Conservation (phyloP, 1,284 basidiomycete genomes). For the Cystobasidium sp. region DNA sequence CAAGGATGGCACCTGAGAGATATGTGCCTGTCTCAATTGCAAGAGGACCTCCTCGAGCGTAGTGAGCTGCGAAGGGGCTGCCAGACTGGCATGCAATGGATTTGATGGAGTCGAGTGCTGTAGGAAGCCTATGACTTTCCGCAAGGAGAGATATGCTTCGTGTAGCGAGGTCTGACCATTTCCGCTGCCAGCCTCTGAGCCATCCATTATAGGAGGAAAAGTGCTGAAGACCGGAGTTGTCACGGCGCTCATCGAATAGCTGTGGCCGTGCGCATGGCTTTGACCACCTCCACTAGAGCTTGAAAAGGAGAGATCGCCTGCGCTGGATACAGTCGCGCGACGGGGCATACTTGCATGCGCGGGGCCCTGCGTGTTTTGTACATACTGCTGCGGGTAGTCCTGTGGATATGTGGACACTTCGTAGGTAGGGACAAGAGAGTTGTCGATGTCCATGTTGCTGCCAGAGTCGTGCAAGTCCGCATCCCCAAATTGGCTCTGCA, state of each 20-base stretch:
- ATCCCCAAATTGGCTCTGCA: too few species aligned
- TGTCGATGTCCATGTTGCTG: too few species aligned
- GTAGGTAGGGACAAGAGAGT: too few species aligned
- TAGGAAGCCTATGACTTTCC: slow-evolving; percentile 28
- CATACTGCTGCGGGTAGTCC: neutral
- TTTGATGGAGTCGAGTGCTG: neutral
- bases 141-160: slow-evolving; percentile 30
- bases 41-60: slow-evolving; percentile 16
- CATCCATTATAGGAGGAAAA: neutral
- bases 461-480: too few species aligned
- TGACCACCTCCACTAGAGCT: neutral
- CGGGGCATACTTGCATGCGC: neutral
- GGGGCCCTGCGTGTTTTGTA: neutral
- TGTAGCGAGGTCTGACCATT: slow-evolving; percentile 22
- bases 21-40: slow-evolving; percentile 14
- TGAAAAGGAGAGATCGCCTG: slow-evolving; percentile 3
- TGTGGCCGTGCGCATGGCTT: slow-evolving; percentile 12
- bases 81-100: slow-evolving; percentile 2
- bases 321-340: slow-evolving; percentile 23
- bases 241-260: slow-evolving; percentile 30
- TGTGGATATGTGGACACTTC: neutral
- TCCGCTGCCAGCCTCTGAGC: neutral
- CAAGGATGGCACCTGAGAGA: slow-evolving; percentile 4
- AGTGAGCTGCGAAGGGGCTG: slow-evolving; percentile 11
- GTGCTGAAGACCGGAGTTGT: slow-evolving; percentile 14